Evolutionary conservation across 257 asterid species (phyloP).

Genomic region (Perilla frutescens): DNA sequence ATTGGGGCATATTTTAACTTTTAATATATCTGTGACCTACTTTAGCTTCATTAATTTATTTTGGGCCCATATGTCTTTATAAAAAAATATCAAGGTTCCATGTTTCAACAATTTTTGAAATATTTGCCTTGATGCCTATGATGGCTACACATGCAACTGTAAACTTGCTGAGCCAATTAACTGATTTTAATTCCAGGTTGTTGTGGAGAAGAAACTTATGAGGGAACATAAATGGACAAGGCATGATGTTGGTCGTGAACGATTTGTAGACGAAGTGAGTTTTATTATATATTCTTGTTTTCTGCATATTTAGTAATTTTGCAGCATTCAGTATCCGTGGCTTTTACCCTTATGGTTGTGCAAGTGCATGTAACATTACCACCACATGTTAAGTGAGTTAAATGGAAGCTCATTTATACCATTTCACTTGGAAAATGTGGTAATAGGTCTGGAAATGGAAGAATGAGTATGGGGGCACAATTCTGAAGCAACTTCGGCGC

Average conservation of each 20-base stretch:
- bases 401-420: not conserved
- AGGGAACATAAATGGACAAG: constrained; percentile 76
- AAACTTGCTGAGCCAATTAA: constrained; percentile 18
- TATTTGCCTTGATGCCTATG: not conserved
- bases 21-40: constrained; percentile 5
- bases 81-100: not conserved
- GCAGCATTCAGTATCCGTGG: not conserved
- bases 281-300: constrained; percentile 12
- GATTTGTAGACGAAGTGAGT: constrained; percentile 77
- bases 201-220: constrained; percentile 89
- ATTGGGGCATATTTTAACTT: not conserved
- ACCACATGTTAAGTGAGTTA: not conserved
- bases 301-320: constrained; percentile 18
- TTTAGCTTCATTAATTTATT: constrained; percentile 15
- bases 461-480: constrained; percentile 85
- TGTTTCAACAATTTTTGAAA: not conserved
- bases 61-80: constrained; percentile 11
- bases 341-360: not conserved
- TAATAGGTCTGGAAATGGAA: constrained; percentile 96
- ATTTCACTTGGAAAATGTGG: constrained; percentile 27
- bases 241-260: constrained; percentile 84
- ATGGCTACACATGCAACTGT: constrained; percentile 18
- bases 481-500: constrained; percentile 81
- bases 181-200: constrained; percentile 60
- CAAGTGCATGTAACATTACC: not conserved